Conservation (phyloP, 1,284 basidiomycete genomes). For the Retiboletus flavoniger region DNA sequence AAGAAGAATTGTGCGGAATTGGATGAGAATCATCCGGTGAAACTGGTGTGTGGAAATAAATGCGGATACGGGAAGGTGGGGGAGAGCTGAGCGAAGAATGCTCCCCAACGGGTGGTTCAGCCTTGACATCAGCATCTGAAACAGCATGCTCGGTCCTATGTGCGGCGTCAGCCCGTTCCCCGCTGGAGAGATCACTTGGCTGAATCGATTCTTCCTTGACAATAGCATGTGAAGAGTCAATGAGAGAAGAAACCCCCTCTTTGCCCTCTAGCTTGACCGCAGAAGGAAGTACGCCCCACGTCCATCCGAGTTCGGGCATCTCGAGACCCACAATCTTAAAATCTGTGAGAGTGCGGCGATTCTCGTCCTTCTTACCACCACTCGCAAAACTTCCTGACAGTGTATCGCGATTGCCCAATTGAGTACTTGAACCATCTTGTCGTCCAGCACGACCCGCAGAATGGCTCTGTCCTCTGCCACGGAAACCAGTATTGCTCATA, state of each 20-base stretch:
- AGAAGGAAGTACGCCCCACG: constrained; percentile 59
- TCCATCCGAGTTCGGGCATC: constrained; percentile 71
- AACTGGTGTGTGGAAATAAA: constrained; percentile 85
- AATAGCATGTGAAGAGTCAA: constrained; percentile 29
- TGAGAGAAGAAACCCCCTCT: constrained; percentile 34
- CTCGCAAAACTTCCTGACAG: constrained; percentile 43
- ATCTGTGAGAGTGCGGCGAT: constrained; percentile 86
- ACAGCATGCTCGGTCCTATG: constrained; percentile 32
- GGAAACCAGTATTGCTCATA: constrained; percentile 44
- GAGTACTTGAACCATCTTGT: constrained; percentile 47
- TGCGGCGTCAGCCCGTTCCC: constrained; percentile 30
- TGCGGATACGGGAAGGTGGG: constrained; percentile 75
- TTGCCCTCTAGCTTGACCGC: constrained; percentile 39
- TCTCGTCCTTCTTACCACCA: constrained; percentile 74
- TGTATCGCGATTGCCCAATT: constrained; percentile 44
- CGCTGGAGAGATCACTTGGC: constrained; percentile 27
- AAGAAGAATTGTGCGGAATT: constrained; percentile 54
- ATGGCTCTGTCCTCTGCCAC: constrained; percentile 42
- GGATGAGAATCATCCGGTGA: constrained; percentile 74
- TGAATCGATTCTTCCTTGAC: constrained; percentile 46
- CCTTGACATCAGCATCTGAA: constrained; percentile 31
- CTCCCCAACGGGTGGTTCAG: constrained; percentile 28
- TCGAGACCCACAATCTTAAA: constrained; percentile 92
- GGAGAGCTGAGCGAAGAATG: constrained; percentile 38
- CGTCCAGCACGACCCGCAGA: constrained; percentile 49